These are phyloP conservation scores for Yamadazyma membranifaciens DNA, from an alignment of 1,139 yeast genomes.

Conservation along the genomic window DNA sequence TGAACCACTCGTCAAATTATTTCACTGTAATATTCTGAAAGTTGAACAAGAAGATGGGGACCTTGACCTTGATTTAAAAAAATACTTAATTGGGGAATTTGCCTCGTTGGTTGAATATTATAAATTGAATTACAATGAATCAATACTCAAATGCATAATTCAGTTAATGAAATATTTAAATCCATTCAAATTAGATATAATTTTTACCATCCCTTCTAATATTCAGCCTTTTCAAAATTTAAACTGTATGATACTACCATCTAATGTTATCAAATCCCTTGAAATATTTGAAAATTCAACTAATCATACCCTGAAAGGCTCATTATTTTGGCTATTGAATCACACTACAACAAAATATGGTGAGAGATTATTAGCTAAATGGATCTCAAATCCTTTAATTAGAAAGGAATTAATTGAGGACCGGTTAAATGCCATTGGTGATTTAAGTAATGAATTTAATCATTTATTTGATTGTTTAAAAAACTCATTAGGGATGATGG, in stretches of 20 bases:
- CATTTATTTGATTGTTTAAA: conserved; percentile 55
- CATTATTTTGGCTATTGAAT: conserved; percentile 75
- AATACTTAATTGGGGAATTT: conserved; percentile 14
- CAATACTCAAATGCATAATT: conserved; percentile 43
- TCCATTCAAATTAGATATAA: conserved; percentile 59
- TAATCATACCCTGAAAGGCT: conserved; percentile 56
- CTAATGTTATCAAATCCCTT: conserved; percentile 64
- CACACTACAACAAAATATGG: conserved; percentile 83
- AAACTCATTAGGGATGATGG: conserved; percentile 40
- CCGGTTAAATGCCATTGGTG: conserved; percentile 64
- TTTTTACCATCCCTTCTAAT: conserved; percentile 51
- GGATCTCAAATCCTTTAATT: conserved; percentile 76
- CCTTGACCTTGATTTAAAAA: conserved; percentile 9
- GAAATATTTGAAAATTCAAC: conserved; percentile 73
- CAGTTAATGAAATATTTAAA: conserved; percentile 52
- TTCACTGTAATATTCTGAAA: conserved; percentile 23
- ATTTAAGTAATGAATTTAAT: conserved; percentile 44
- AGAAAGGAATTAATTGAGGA: conserved; percentile 50
- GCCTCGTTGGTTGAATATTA: conserved; percentile 25
- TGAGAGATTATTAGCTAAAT: conserved; percentile 56
- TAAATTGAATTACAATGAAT: conserved; percentile 19
- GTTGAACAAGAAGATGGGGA: conserved; percentile 5
- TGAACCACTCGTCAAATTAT: conserved; percentile 24
- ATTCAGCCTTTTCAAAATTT: conserved; percentile 51
- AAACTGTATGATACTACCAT: conserved; percentile 62